These are phyloP conservation scores for Calonectria leucothoes DNA, from an alignment of 2,329 filamentous ascomycete species.

Conservation along the genomic window DNA sequence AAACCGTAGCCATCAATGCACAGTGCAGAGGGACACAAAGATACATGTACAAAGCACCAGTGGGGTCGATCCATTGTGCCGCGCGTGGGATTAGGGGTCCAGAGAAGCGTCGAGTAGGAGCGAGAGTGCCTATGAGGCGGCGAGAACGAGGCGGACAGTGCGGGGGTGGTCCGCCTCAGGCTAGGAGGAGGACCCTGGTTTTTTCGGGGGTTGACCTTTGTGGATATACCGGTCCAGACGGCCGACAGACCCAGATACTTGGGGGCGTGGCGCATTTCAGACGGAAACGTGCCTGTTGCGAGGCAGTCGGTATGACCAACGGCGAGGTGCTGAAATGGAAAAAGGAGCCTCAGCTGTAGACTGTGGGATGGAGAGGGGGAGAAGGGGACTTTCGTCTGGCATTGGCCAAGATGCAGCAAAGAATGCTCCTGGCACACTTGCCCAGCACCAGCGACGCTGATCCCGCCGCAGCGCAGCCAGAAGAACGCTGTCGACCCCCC, in stretches of 20 bases:
- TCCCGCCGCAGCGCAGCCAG: background rate
- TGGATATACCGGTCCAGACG: background rate
- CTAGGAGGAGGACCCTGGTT: background rate
- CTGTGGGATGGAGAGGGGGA: background rate
- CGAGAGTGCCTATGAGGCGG: conserved; percentile 1
- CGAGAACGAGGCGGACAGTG: conserved; percentile 25
- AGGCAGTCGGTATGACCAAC: background rate
- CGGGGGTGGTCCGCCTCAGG: conserved; percentile 2
- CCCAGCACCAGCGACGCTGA: background rate
- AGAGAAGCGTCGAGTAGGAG: background rate
- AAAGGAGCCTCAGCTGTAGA: background rate
- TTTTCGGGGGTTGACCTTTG: background rate
- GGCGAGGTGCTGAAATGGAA: background rate
- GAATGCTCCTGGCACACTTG: background rate
- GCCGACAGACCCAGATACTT: background rate
- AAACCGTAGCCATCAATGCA: background rate
- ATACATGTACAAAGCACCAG: background rate
- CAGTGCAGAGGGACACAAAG: background rate
- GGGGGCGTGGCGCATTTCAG: background rate
- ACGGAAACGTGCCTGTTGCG: background rate
- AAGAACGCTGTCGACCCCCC: background rate
- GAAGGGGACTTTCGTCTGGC: background rate
- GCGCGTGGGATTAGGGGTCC: background rate
- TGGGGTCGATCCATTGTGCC: background rate
- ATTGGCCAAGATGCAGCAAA: background rate